These are phyloP conservation scores for Phytophthora lateralis DNA, from an alignment of 352 stramenopile genomes.

Conservation along the genomic window DNA sequence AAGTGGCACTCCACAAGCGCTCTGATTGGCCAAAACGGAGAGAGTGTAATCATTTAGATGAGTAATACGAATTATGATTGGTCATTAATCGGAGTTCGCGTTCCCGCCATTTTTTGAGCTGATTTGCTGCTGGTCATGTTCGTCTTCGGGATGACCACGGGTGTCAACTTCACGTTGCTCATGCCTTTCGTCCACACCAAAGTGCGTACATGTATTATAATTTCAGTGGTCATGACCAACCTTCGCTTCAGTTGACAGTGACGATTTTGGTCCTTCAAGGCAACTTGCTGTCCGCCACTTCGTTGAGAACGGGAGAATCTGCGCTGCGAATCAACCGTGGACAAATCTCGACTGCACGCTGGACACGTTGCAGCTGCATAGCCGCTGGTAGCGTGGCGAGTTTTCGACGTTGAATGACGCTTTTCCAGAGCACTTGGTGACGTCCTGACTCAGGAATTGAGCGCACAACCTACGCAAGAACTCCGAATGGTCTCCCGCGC, in stretches of 20 bases:
- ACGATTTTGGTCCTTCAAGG: too few species aligned
- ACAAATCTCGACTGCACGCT: slow-evolving; percentile 4
- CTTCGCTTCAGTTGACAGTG: too few species aligned
- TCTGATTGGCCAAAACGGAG: slow-evolving; percentile 1
- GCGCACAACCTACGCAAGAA: not conserved
- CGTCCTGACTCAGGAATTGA: slow-evolving; percentile 1
- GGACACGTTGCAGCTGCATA: slow-evolving; percentile 1
- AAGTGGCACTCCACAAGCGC: not conserved
- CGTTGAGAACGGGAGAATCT: slow-evolving; percentile 1
- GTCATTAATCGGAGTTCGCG: not conserved
- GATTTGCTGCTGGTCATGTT: too few species aligned
- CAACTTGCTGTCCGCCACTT: not conserved
- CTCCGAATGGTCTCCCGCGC: not conserved
- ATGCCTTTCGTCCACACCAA: too few species aligned
- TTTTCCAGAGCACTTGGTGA: not conserved
- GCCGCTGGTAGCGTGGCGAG: too few species aligned
- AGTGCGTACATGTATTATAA: too few species aligned
- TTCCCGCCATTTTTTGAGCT: slow-evolving; percentile 15
- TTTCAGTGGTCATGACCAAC: not conserved
- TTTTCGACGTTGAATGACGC: not conserved
- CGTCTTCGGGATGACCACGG: too few species aligned
- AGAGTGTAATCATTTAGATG: slow-evolving; percentile 2
- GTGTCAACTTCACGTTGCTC: not conserved
- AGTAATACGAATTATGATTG: slow-evolving; percentile 1
- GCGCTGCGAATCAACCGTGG: not conserved